Evolutionary conservation across 139 green algal genomes (phyloP), one percentile per base, ranked within the genome.

Genomic region (Deuterostichococcus epilithicus): DNA sequence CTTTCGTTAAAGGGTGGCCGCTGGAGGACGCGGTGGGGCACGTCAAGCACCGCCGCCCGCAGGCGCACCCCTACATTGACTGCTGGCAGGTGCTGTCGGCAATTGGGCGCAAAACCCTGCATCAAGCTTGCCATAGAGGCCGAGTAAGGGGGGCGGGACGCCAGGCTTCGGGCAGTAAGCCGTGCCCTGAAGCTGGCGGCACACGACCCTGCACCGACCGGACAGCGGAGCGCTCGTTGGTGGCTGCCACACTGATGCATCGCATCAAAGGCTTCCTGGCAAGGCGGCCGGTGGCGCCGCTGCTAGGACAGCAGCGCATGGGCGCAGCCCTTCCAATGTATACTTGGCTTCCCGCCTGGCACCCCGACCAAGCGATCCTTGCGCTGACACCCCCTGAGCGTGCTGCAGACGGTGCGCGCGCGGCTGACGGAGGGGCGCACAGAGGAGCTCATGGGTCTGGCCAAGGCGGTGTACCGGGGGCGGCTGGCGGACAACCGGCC

Each of bases 51-150:
- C 65, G 36, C 4, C 71, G 88, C 8, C 80, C 85, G 6, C 88
- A 92, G 65, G 85, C 85, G 30, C 81, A 90, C 80, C 88, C 88
- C 22, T 92, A 92, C 82, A 70, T 88, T 36, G 85, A 89, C 75
- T 90, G 83, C 71, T 92, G 88, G 88, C 78, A 83, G 75, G 74
- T 78, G n/a, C n/a, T 23, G 13, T 4, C 59, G 13, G 22, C 10
- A 28, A 3, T 23, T 71, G 33, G 22, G 22, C 23, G 52, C 23
- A n/a, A n/a, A n/a, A n/a, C n/a, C n/a, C n/a, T n/a, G n/a, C n/a
- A n/a, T n/a, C n/a, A n/a, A n/a, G n/a, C n/a, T n/a, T n/a, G n/a
- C n/a, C n/a, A n/a, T n/a, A n/a, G n/a, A n/a, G n/a, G n/a, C n/a
- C n/a, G n/a, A n/a, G n/a, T n/a, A n/a, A n/a, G n/a, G n/a, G n/a